phyloP scores from a whole-genome alignment of 768 basidiomycete species.

The Pleurotus giganteus region DNA sequence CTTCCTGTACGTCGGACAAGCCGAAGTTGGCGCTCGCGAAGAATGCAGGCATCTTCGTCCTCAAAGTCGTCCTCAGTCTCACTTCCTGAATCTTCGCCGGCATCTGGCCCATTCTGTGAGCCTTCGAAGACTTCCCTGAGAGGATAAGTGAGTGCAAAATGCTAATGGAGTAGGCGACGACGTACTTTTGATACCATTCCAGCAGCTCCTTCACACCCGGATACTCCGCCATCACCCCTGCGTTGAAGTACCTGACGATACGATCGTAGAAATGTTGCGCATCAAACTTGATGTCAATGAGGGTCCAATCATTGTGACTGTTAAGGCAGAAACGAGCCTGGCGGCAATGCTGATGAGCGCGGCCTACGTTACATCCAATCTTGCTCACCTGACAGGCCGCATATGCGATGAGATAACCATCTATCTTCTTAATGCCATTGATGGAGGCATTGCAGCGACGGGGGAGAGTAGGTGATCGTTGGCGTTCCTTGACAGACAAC shows the following conservation, averaged over 20 bases:
- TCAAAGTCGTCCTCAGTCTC: too few species aligned
- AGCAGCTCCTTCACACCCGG: neutral
- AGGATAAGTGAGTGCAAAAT: too few species aligned
- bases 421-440: neutral
- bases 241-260: neutral
- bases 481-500: neutral
- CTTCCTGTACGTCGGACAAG: too few species aligned
- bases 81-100: too few species aligned
- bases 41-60: too few species aligned
- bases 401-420: neutral
- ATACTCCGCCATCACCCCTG: neutral
- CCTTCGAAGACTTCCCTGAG: too few species aligned
- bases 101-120: too few species aligned
- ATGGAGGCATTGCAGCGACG: neutral
- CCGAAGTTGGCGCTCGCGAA: too few species aligned
- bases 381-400: neutral
- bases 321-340: neutral
- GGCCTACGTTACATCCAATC: neutral
- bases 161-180: too few species aligned
- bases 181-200: neutral
- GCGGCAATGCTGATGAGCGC: neutral
- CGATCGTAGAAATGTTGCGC: neutral
- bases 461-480: neutral
- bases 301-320: neutral
- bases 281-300: neutral